Evolutionary conservation across 2,329 filamentous ascomycete genomes (phyloP).

Genomic region (Colletotrichum euphorbiae): DNA sequence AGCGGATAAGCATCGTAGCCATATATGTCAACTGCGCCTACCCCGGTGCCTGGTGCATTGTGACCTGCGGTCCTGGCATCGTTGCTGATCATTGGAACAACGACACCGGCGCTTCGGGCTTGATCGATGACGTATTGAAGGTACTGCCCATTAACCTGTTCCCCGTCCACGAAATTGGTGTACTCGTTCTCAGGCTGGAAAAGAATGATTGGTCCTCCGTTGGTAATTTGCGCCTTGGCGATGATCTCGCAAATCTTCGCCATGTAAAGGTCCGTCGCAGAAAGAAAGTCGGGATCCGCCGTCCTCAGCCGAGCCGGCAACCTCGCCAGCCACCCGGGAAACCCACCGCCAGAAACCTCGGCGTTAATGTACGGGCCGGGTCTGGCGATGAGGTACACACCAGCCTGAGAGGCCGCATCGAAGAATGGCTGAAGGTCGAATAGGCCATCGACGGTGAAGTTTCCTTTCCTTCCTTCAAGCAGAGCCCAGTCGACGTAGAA

Average conservation of each 20-base stretch:
- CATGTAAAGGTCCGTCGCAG: conserved; percentile 76
- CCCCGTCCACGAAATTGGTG: conserved; percentile 59
- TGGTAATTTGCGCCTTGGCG: conserved; percentile 82
- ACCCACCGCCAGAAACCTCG: conserved; percentile 80
- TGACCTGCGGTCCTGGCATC: conserved; percentile 72
- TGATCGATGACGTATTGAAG: conserved; percentile 78
- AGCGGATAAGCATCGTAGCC: conserved; percentile 72
- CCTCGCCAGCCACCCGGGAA: conserved; percentile 82
- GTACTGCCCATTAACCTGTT: conserved; percentile 72
- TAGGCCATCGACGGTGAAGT: conserved; percentile 77
- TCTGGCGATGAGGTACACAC: conserved; percentile 80
- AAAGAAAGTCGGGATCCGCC: conserved; percentile 68
- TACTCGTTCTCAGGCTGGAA: conserved; percentile 89
- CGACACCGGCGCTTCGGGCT: conserved; percentile 73
- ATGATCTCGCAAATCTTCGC: conserved; percentile 64
- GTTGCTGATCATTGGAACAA: conserved; percentile 81
- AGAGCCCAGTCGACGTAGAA: conserved; percentile 86
- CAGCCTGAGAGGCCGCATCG: conserved; percentile 76
- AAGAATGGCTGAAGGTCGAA: conserved; percentile 82
- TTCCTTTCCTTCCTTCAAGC: conserved; percentile 77
- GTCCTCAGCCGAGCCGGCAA: conserved; percentile 75
- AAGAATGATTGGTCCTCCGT: conserved; percentile 83
- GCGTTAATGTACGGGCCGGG: conserved; percentile 84
- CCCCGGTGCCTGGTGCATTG: conserved; percentile 72
- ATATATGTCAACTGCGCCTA: conserved; percentile 52